Base-by-base conservation (phyloP, 2,329 filamentous ascomycete genomes). In the Hymenoscyphus fructigenus region DNA sequence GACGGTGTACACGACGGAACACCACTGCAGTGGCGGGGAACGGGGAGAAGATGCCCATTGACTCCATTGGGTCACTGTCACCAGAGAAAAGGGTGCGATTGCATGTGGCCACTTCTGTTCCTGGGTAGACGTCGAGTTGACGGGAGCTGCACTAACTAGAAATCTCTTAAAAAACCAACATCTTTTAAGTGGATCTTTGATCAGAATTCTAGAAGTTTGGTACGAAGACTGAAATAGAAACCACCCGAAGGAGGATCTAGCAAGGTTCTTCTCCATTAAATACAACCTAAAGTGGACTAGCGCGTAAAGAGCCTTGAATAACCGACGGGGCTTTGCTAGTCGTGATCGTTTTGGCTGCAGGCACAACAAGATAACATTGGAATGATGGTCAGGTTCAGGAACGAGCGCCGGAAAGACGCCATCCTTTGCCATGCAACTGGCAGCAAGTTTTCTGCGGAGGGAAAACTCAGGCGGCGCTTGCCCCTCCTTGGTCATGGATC, bases 331-430 rank as follows among this genome's bases (percentile, higher is more conserved):
- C 17, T 38, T 36, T 59, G 57, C 26, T 15, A 26, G 58, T 60
- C 23, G 58, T 50, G 47, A 60, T 60, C 58, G 58, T 23, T 26
- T n/a, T 26, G 23, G 20, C 41, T 38, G 58, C 58, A 41, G 26
- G 58, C 41, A 23, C 36, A 17, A 23, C 23, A 29, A 47, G 58
- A 53, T 53, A 28, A 14, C 47, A 26, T 53, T 53, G 47, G 47
- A 53, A 53, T 53, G 47, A 53, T 50, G 20, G 58, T 60, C 58
- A 60, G 41, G 58, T 29, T n/a, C 58, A 47, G 58, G 36, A 60
- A 47, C 29, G 38, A 20, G 12, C 28, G 26, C 17, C 17, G 20
- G 10, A 26, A 20, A 59, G 29, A 4, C 23, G 23, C 41, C 41
- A 47, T 53, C 47, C 10, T 14, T 53, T 23, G 47, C 47, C 20